These are phyloP conservation scores for Speleostelium caveatum DNA, from an alignment of 78 protist species.

Conservation along the genomic window DNA sequence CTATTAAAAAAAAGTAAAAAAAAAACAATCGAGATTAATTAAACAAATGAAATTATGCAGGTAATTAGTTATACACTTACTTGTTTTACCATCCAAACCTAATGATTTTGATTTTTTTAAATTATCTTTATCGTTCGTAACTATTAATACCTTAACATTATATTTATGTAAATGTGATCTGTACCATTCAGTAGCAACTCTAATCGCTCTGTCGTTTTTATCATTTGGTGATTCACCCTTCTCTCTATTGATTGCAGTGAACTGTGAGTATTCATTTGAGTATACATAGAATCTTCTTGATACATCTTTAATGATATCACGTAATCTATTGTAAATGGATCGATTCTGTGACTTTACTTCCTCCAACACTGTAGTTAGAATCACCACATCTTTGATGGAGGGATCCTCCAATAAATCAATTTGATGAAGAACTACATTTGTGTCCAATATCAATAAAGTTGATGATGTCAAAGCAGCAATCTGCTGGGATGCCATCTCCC, in stretches of 20 bases:
- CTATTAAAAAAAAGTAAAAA: background rate
- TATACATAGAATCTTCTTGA: constrained; percentile 82
- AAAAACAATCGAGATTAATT: too few species aligned
- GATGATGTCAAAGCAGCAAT: background rate
- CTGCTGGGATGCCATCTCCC: constrained; percentile 1
- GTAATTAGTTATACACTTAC: background rate
- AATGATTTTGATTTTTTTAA: constrained; percentile 56
- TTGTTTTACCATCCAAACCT: constrained; percentile 68
- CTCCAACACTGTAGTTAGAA: constrained; percentile 87
- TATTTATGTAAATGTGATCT: constrained; percentile 56
- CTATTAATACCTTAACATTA: constrained; percentile 38
- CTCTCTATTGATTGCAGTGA: constrained; percentile 62
- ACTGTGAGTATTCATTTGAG: constrained; percentile 83
- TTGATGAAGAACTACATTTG: constrained; percentile 91
- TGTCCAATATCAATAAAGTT: constrained; percentile 82
- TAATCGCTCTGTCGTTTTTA: constrained; percentile 89
- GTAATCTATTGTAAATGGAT: constrained; percentile 64
- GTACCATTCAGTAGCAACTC: constrained; percentile 84
- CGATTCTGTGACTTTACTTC: constrained; percentile 84
- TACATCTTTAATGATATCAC: constrained; percentile 57
- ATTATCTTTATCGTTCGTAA: constrained; percentile 86
- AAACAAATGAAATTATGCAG: background rate
- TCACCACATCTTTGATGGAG: constrained; percentile 70
- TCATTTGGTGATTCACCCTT: constrained; percentile 91
- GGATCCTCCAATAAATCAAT: constrained; percentile 89